Base-by-base conservation (phyloP, 2,329 filamentous ascomycete species). In the Aureobasidium sp. region DNA sequence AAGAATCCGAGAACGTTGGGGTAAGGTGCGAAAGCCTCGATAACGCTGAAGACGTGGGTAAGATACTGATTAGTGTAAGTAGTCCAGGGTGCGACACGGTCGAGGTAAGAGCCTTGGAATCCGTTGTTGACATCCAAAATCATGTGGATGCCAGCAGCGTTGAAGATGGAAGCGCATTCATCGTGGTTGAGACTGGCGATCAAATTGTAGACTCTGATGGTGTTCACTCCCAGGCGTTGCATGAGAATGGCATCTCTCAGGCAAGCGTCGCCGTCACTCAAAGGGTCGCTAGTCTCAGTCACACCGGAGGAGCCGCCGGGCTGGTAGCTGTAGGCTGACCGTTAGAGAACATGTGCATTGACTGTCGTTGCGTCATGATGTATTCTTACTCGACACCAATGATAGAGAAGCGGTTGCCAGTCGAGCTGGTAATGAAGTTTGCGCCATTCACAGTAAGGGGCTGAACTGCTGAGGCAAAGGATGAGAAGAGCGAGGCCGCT, bases 1-100 rank as follows among this genome's bases (percentile, higher is more conserved):
- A 86, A 84, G 73, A 85, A 85, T 34, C 76, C 83, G 22, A 85
- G 71, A 2, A 77, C 77, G 67, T 86, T 85, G 54, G 80, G 79
- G 67, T 80, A 85, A 60, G 73, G 68, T 66, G 83, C 84, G 74
- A 86, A 85, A 5, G 78, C 79, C 66, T 86, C 81, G 32, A 86
- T 77, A 32, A 85, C 74, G 55, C 74, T 73, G 62, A 84, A 85
- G 58, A 81, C 75, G 59, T 80, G 78, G 53, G 70, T 66, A 54
- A 83, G 72, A 63, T 83, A 83, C 45, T 67, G 71, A 34, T 66
- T 66, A 57, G 73, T 75, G 70, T 84, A 84, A 24, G 75, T 77
- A 35, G 71, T 71, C 64, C 68, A 70, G 11, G 81, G 80, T 54
- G 77, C 70, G 7, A 66, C 70, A 39, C 79, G 76, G 63, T 84